phyloP scores from a whole-genome alignment of 495 filamentous ascomycete genomes.

The Penicillium cataractarum region DNA sequence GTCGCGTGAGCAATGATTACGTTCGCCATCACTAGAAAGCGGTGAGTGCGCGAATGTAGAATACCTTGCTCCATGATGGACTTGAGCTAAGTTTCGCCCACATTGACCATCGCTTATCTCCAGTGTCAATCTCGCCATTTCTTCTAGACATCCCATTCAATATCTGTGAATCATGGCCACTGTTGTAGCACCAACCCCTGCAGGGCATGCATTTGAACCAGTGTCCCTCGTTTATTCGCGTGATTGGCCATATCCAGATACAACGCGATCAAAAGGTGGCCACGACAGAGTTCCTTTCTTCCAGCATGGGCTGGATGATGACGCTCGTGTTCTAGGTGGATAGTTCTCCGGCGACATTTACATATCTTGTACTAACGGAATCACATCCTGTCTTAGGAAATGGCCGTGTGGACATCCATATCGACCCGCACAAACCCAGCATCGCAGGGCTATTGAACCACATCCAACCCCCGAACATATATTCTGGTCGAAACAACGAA shows the following conservation, averaged over 20 bases:
- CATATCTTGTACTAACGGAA: conserved; percentile 5
- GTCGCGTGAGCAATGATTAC: background rate
- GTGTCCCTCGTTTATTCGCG: background rate
- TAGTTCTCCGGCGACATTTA: background rate
- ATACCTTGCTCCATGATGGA: conserved; percentile 2
- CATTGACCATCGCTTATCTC: conserved; percentile 11
- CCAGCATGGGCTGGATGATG: background rate
- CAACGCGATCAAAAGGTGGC: background rate
- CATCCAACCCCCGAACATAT: background rate
- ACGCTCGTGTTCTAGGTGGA: background rate
- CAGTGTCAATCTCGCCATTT: conserved; percentile 7
- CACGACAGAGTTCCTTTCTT: background rate
- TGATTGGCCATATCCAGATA: background rate
- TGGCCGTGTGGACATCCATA: conserved; percentile 15
- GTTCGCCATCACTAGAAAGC: background rate
- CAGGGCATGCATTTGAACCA: background rate
- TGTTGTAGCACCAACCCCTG: background rate
- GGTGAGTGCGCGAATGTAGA: background rate
- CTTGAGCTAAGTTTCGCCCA: background rate
- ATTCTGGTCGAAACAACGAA: background rate
- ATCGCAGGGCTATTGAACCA: conserved; percentile 11
- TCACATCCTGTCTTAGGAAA: conserved; percentile 8
- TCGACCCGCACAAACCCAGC: conserved; percentile 7
- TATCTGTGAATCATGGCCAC: background rate
- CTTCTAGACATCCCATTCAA: background rate